Evolutionary conservation across 495 filamentous ascomycete genomes (phyloP), one percentile per base, ranked within the genome.

Genomic region (Hypoxylon lienhwacheense): DNA sequence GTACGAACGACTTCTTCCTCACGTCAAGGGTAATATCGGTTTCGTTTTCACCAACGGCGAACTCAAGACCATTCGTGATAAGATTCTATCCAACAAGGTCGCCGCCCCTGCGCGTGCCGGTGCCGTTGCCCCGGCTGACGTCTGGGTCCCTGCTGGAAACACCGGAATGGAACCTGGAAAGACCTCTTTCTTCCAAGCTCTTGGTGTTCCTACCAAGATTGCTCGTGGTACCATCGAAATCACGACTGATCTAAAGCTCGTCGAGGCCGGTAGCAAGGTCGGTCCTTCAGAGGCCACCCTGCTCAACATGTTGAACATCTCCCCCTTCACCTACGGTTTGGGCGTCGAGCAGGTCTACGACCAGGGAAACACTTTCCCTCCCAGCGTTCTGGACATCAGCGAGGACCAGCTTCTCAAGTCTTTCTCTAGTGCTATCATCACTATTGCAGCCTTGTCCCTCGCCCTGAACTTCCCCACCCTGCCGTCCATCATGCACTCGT

Each of bases 161-260:
- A 99, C 95, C 60, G 93, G 93, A 81, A 99, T 99, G 93, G 93
- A 99, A 76, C 93, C 93, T 71, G 93, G 93, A 77, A 99, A 99
- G 87, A 99, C 93, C 65, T 96, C 93, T 65, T 99, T 99, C 91
- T 99, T 99, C 90, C 93, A 99, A 84, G 93, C 93, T 70, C 95
- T 99, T 73, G 93, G 93, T 88, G 90, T 99, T 75, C 93, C 93
- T 71, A 99, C 93, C 81, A 99, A 99, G 88, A 99, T 99, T 78
- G 93, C 93, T 68, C 95, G 93, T 95, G 93, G 93, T 91, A 99
- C 93, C 80, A 97, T 99, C 73, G 93, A 99, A 91, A 99, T 99
- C 74, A 96, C 91, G 46, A 84, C 86, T 66, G 93, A 99, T 69
- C 80, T 99, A 69, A 97, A 96, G 88, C 86, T 99, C 67, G 87